Conservation (phyloP, 352 stramenopile species). For the Pythium dissimile region DNA sequence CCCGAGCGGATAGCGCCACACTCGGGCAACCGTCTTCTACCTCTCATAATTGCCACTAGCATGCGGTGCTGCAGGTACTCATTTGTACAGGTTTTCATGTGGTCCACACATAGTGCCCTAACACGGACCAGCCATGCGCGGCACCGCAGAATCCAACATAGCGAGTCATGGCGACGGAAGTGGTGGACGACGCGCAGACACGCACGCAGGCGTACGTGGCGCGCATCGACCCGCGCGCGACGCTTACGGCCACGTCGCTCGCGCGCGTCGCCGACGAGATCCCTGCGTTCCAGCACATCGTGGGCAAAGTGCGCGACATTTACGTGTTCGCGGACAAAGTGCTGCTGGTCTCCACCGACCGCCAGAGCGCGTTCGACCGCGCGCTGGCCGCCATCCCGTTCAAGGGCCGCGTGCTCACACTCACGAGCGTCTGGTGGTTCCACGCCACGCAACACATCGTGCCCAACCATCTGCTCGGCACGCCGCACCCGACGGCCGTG, state of each 20-base stretch:
- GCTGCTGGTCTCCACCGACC: conserved; percentile 97
- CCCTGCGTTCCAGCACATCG: conserved; percentile 54
- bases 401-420: conserved; percentile 97
- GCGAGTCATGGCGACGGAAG: conserved; percentile 35
- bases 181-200: conserved; percentile 44
- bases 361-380: conserved; percentile 98
- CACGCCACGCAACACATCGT: conserved; percentile 94
- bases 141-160: conserved; percentile 1
- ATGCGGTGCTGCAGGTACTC: background rate
- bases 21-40: background rate
- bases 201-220: conserved; percentile 70
- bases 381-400: conserved; percentile 94
- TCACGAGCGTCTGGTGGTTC: conserved; percentile 97
- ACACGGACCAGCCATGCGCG: conserved; percentile 7
- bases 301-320: conserved; percentile 90
- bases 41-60: background rate
- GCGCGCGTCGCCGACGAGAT: conserved; percentile 28
- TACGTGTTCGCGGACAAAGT: conserved; percentile 89
- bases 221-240: conserved; percentile 41
- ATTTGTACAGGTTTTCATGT: background rate
- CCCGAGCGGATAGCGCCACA: background rate
- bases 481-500: conserved; percentile 94
- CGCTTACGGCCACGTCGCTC: conserved; percentile 62
- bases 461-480: conserved; percentile 95
- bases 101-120: conserved; percentile 12